Evolutionary conservation across 768 basidiomycete genomes (phyloP), one percentile per base, ranked within the genome.

Genomic region (Tricholoma sp.): DNA sequence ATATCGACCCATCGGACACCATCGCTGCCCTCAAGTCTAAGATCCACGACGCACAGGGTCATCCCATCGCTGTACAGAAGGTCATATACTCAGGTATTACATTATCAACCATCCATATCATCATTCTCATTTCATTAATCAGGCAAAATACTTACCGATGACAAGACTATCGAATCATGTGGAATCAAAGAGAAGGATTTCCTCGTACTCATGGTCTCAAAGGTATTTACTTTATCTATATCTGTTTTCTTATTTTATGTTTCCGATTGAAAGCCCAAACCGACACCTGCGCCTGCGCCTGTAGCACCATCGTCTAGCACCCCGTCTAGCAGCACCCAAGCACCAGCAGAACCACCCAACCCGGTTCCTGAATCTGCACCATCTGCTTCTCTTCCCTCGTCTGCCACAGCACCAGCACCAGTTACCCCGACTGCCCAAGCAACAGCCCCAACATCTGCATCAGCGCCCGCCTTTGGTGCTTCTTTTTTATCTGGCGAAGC

Each of bases 181-280:
- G 84, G 88, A 53, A 91, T 98, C 78, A 95, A 97, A 76, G 96
- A 98, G 74, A 98, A 97, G 76, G 96, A 97, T 71, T 99, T 99
- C 76, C 76, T 98, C 58, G 97, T 99, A n/a, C 84, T 99, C 42
- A 99, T 98, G 96, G 91, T 98, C 33, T 84, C 94, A 51, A 98
- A 97, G 85, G 95, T 95, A 24, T 18, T 33, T 17, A n/a, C n/a
- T 53, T 53, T 31, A 20, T 34, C 37, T 18, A 41, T 39, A 12
- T n/a, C 55, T 67, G 33, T 52, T 67, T 49, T 59, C 68, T 49
- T n/a, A 32, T 18, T 1, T 9, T 4, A 2, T 37, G 57, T 69
- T 28, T 56, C 74, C 52, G 53, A 45, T 51, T 6, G n/a, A 47
- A 32, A 66, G 65, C 65, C 65, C 11, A 66, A 65, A 57, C 62